These are phyloP conservation scores for Botryotinia globosa DNA, from an alignment of 2,329 filamentous ascomycete species.

Conservation along the genomic window DNA sequence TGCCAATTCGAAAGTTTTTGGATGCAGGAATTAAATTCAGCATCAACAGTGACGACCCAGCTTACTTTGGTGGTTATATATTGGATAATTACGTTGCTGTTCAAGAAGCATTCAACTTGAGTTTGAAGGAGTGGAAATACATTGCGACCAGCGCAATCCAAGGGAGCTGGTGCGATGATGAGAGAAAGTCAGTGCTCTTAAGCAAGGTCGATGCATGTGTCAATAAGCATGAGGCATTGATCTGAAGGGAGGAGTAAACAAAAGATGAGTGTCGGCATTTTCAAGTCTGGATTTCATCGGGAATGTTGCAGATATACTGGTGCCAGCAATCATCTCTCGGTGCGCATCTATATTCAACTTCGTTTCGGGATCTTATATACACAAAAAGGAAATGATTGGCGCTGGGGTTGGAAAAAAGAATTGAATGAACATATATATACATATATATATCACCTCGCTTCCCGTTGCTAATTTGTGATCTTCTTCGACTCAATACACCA, in stretches of 20 bases:
- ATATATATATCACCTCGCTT: not conserved
- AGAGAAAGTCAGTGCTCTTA: conserved; percentile 60
- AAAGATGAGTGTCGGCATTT: not conserved
- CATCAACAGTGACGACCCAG: conserved; percentile 50
- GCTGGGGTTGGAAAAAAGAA: not conserved
- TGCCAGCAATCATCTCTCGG: not conserved
- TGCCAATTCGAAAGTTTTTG: conserved; percentile 45
- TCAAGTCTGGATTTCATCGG: not conserved
- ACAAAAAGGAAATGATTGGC: not conserved
- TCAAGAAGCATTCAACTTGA: conserved; percentile 66
- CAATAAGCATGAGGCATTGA: conserved; percentile 24
- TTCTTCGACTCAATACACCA: not conserved
- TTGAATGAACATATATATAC: not conserved
- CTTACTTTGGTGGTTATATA: conserved; percentile 69
- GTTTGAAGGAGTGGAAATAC: conserved; percentile 61
- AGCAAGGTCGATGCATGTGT: conserved; percentile 44
- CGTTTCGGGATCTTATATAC: not conserved
- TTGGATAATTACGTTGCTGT: conserved; percentile 73
- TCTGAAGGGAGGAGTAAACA: not conserved
- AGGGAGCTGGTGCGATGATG: conserved; percentile 66
- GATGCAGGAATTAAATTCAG: conserved; percentile 47
- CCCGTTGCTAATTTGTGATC: not conserved
- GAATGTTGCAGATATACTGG: not conserved
- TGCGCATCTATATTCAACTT: not conserved
- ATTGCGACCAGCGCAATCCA: conserved; percentile 62